Base-by-base conservation (phyloP, 2,329 filamentous ascomycete species). In the Scedosporium minutisporum region DNA sequence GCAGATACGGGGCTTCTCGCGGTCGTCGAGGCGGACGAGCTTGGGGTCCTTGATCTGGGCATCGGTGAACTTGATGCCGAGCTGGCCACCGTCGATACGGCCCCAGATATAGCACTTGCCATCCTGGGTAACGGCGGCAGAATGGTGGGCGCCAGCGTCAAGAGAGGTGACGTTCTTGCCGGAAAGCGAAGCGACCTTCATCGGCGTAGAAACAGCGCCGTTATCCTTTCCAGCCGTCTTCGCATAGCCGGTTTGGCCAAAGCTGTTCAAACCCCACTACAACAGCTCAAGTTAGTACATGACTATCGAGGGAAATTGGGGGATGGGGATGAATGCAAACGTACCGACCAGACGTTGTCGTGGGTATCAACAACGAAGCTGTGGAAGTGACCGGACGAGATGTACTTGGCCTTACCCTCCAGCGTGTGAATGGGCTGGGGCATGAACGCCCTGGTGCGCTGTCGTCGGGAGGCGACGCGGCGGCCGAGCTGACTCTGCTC, bases 221-320 rank as follows among this genome's bases (percentile, higher is more conserved):
- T 82, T 81, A 65, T 86, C 64, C 6, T 60, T 59, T 1, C 68
- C 66, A 4, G 68, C 67, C 1, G 57, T 62, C 23, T 61, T 61
- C 61, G 80, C 77, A 61, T 82, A 76, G 25, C 87, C 90, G 10
- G 87, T 88, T 74, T 93, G 85, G 65, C 87, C 87, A 70, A 87
- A 93, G 72, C 87, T 88, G 77, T 95, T 93, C 41, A 90, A 76
- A n/a, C 90, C 90, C 89, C 90, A 93, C 0, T 83, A 81, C 74
- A 84, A 92, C 46, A 92, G 85, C 55, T 84, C 10, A 3, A 81
- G 55, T 85, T 67, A 61, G 41, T 63, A 64, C 9, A 68, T 62
- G 3, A 38, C 62, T 69, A 89, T 82, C 57, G 14, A 71, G 71
- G 63, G 79, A 75, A 63, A 73, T 77, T 38, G 81, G 80, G 66